Percentiles rank a stretch among this genome's conserved stretches.
These are phyloP conservation scores for Metrosideros polymorpha DNA, from an alignment of 441 rosid species.

Conservation along the genomic window DNA sequence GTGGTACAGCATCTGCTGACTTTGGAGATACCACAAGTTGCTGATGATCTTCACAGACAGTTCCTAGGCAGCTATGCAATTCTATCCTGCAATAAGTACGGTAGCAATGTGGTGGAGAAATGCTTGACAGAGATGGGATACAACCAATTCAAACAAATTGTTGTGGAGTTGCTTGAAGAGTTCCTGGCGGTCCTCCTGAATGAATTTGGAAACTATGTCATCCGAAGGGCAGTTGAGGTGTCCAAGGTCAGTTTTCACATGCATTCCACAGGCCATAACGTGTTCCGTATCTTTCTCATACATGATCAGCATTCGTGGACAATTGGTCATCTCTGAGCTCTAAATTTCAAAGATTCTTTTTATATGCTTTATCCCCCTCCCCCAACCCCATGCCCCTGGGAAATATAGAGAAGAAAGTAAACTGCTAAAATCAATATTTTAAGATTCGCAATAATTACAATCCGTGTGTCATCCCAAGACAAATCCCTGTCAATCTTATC, in stretches of 20 bases:
- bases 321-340: background rate
- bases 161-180: conserved; percentile 17
- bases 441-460: background rate
- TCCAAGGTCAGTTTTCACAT: conserved; percentile 20
- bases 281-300: background rate
- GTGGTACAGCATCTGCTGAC: conserved; percentile 35
- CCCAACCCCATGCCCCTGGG: background rate
- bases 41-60: conserved; percentile 1
- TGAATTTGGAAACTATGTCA: conserved; percentile 33
- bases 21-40: background rate
- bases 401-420: background rate
- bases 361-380: background rate
- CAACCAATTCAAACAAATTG: conserved; percentile 1
- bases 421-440: background rate
- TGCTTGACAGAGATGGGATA: conserved; percentile 16
- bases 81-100: conserved; percentile 29
- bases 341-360: background rate
- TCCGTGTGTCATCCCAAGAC: background rate
- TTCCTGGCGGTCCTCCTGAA: conserved; percentile 15
- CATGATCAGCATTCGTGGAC: background rate
- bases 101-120: conserved; percentile 45
- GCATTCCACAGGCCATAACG: background rate
- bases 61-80: conserved; percentile 14
- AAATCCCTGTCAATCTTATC: background rate
- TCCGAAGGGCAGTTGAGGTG: conserved; percentile 17